Evolutionary conservation across 106 monocot genomes (phyloP), one percentile per base, ranked within the genome.

Genomic region (Acanthochlamys bracteata): DNA sequence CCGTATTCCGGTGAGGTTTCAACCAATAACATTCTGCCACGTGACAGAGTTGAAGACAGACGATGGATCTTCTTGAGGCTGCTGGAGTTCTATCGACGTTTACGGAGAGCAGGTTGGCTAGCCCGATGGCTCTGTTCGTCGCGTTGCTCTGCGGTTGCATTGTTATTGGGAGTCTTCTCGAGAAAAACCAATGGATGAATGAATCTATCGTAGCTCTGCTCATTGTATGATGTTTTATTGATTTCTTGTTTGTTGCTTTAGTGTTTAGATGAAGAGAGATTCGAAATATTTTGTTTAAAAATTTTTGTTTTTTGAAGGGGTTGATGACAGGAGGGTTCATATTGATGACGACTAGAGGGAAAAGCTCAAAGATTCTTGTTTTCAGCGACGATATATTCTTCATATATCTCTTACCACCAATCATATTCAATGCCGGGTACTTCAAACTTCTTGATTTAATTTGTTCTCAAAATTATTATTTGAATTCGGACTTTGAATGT

Each of bases 301-400:
- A 39, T 20, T 40, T 14, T 7, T 11, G 51, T 52, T 42, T 47
- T 24, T 13, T 8, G 20, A 61, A 96, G 95, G 95, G 95, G 16
- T 55, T 96, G 55, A 73, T 70, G 16, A 88, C 95, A 0, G 95
- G 95, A 24, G 71, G 72, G 39, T 56, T 91, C 19, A 91, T 91
- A 65, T 68, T 96, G 68, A 71, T 88, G 27, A 83, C 78, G n/a
- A 91, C 90, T 10, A 74, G 79, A 39, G 82, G 95, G 55, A 96
- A 76, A 70, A 96, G 88, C 69, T 96, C 95, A 42, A 90, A 73
- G 53, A 52, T 96, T 53, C 71, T 96, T 49, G 85, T 96, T 41
- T 96, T 96, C 71, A 96, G 95, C 46, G 95, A 96, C 70, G 87
- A 91, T 25, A 67, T 96, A 22, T 96, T 96, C 78, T 96, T 96